Percentiles rank a stretch among this genome's conserved stretches.
These are phyloP conservation scores for Ophiocordyceps camponoti-leonardi DNA, from an alignment of 2,329 filamentous ascomycete species.

Conservation along the genomic window DNA sequence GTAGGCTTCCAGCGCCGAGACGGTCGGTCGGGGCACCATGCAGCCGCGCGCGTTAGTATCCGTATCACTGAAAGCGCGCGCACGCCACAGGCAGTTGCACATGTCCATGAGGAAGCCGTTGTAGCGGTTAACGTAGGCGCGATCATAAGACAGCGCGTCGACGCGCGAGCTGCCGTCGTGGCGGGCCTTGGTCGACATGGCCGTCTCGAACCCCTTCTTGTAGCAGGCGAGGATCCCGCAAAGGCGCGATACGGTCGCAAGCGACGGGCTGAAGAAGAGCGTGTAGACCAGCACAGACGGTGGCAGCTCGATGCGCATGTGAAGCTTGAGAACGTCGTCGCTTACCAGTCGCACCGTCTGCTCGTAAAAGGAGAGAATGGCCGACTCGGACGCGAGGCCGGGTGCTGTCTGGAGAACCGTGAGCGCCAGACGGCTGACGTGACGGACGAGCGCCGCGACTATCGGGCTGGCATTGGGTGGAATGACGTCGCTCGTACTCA, in stretches of 20 bases:
- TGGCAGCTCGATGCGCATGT: conserved; percentile 51
- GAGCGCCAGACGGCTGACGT: conserved; percentile 38
- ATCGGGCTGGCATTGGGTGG: conserved; percentile 18
- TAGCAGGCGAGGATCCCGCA: conserved; percentile 54
- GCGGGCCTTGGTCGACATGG: conserved; percentile 26
- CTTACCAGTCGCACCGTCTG: conserved; percentile 38
- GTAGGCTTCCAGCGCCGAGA: conserved; percentile 29
- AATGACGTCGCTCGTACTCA: conserved; percentile 22
- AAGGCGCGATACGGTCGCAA: conserved; percentile 48
- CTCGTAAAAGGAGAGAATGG: conserved; percentile 55
- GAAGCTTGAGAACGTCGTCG: conserved; percentile 28
- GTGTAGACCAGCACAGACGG: conserved; percentile 51
- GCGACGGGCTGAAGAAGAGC: conserved; percentile 48
- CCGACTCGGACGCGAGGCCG: conserved; percentile 26
- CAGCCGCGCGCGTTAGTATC: conserved; percentile 48
- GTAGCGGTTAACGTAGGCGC: conserved; percentile 48
- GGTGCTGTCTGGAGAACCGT: conserved; percentile 39
- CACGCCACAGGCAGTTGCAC: conserved; percentile 70
- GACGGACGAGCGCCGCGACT: conserved; percentile 24
- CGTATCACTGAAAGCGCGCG: conserved; percentile 46
- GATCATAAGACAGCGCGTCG: conserved; percentile 29
- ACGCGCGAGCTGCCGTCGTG: conserved; percentile 11
- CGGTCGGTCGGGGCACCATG: conserved; percentile 25
- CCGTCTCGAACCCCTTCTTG: conserved; percentile 56
- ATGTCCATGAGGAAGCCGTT: conserved; percentile 79